Evolutionary conservation across 441 rosid species (phyloP).

Genomic region (Adansonia rubrostipa): DNA sequence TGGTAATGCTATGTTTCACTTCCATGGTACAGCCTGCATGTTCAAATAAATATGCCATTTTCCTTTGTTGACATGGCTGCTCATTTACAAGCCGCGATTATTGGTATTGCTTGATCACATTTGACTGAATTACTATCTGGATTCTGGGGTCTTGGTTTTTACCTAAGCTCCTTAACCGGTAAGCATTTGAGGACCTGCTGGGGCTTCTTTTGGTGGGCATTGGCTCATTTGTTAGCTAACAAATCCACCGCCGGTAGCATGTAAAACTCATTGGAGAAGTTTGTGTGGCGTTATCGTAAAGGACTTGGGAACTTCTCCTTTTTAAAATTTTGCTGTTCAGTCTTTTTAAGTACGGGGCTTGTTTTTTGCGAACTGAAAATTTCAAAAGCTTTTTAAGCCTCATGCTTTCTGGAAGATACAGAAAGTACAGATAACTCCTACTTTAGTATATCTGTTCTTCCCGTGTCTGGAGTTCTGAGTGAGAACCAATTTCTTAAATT

Average conservation of each 20-base stretch:
- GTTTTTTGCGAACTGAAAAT: neutral
- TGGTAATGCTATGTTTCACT: conserved; percentile 16
- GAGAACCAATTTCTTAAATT: neutral
- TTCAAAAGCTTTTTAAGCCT: neutral
- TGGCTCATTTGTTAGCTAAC: too few species aligned
- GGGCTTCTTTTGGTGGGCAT: neutral
- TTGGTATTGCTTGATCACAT: neutral
- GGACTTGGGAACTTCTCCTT: neutral
- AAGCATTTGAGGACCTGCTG: neutral
- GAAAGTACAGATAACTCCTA: neutral
- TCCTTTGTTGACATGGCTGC: neutral
- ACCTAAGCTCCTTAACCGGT: neutral
- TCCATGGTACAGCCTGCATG: neutral
- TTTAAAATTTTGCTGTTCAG: neutral
- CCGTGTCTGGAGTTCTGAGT: neutral
- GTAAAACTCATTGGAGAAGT: neutral
- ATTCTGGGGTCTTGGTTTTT: neutral
- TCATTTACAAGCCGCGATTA: neutral
- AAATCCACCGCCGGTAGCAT: neutral
- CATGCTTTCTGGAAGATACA: neutral
- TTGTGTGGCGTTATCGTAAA: neutral
- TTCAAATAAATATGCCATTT: conserved; percentile 16
- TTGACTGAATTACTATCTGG: neutral
- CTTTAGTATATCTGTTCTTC: too few species aligned
- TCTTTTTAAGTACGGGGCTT: neutral